Percentiles rank a stretch among this genome's conserved stretches.
phyloP scores from a whole-genome alignment of 1,284 basidiomycete species.

The Microbotryomycetes sp. region DNA sequence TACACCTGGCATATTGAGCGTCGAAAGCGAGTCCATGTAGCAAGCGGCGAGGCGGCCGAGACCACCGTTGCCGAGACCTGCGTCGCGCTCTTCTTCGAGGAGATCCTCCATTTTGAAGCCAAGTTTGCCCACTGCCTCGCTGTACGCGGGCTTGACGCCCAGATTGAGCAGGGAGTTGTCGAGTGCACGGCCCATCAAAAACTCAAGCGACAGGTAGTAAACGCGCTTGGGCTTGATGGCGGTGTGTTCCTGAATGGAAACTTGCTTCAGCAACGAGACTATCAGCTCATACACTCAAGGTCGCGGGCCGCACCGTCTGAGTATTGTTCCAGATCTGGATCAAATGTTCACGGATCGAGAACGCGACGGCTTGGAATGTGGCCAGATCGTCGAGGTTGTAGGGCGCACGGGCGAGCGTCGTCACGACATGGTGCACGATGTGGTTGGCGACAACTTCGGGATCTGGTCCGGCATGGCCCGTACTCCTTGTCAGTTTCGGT shows the following conservation, averaged over 20 bases:
- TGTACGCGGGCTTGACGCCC: conserved; percentile 66
- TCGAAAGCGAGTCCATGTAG: conserved; percentile 47
- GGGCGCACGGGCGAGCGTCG: conserved; percentile 75
- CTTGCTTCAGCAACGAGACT: not conserved
- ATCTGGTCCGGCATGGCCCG: conserved; percentile 2
- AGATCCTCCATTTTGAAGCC: conserved; percentile 54
- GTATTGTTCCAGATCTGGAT: conserved; percentile 42
- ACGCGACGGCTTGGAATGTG: conserved; percentile 60
- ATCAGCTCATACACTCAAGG: not conserved
- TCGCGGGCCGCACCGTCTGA: conserved; percentile 12
- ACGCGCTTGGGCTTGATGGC: conserved; percentile 51
- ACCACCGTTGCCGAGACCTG: conserved; percentile 72
- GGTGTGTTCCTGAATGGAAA: conserved; percentile 32
- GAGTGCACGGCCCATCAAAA: conserved; percentile 56
- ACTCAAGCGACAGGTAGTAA: conserved; percentile 80
- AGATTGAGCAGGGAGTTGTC: conserved; percentile 86
- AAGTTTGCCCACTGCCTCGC: conserved; percentile 59
- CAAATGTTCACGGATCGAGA: conserved; percentile 76
- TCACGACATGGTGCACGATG: conserved; percentile 72
- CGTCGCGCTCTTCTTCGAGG: conserved; percentile 76
- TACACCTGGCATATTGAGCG: conserved; percentile 9
- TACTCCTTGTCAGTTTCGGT: not conserved
- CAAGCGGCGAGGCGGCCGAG: conserved; percentile 87
- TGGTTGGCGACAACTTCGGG: conserved; percentile 5
- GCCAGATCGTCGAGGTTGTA: conserved; percentile 42